These are phyloP conservation scores for Phlegmacium glaucopus DNA, from an alignment of 768 basidiomycete genomes.

Conservation along the genomic window DNA sequence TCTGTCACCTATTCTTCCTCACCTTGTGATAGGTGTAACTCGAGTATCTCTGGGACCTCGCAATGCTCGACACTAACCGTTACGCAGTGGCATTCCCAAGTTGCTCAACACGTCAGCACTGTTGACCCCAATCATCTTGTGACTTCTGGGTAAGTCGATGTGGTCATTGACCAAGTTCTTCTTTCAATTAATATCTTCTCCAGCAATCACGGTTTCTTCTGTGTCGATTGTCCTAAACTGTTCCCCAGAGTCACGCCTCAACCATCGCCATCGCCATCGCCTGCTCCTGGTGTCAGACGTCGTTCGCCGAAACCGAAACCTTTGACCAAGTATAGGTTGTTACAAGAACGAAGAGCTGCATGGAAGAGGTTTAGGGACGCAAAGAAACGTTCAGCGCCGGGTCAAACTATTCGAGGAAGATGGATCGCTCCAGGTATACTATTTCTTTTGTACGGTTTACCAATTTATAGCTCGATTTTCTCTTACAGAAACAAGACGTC, in stretches of 20 bases:
- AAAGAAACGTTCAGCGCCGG: conserved; percentile 31
- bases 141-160: conserved; percentile 49
- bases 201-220: conserved; percentile 57
- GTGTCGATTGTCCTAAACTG: conserved; percentile 52
- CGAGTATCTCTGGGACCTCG: conserved; percentile 40
- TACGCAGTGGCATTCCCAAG: conserved; percentile 51
- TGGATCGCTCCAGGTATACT: conserved; percentile 54
- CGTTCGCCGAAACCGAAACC: conserved; percentile 34
- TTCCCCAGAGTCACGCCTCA: conserved; percentile 39
- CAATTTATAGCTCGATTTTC: conserved; percentile 2
- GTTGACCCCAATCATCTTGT: conserved; percentile 65
- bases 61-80: conserved; percentile 48
- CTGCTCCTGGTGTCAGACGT: conserved; percentile 35
- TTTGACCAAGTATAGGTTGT: conserved; percentile 43
- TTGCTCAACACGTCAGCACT: conserved; percentile 41
- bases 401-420: conserved; percentile 50
- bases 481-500: conserved; percentile 42
- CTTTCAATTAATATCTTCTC: conserved; percentile 1
- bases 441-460: neutral
- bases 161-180: neutral
- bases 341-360: conserved; percentile 45
- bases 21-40: conserved; percentile 45
- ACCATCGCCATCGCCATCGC: conserved; percentile 33
- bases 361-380: conserved; percentile 42
- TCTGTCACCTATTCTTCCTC: conserved; percentile 4